Base-by-base conservation (phyloP, 1,284 basidiomycete genomes). In the Entoloma clypeatum region DNA sequence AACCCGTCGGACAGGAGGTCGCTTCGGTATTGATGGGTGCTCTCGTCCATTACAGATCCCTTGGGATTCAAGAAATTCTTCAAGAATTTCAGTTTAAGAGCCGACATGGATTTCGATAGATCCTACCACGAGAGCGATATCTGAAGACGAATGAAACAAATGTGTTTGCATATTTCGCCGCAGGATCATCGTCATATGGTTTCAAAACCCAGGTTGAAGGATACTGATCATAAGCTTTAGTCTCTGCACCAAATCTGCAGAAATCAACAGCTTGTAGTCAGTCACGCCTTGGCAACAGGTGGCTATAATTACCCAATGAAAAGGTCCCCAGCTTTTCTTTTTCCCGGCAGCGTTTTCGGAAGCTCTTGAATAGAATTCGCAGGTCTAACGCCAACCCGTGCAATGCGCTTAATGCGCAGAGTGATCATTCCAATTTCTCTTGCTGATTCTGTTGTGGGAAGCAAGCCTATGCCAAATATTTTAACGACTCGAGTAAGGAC, bases 131-230 rank as follows among this genome's bases (percentile, higher is more conserved):
- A 24, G 72, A 65, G 23, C 77, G 64, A 56, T 83, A 84, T 30
- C 76, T 61, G 44, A 75, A 84, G 2, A 74, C 63, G 50, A 84
- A 84, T 4, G 75, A 73, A 16, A 82, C 76, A 38, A 71, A 73
- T 11, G 75, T 71, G 11, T 61, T 57, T n/a, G 67, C 66, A 33
- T 49, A 57, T 26, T 52, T 62, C 19, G 54, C 47, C 36, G 53
- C 54, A 10, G 57, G 49, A 3, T 39, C 39, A 26, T 60, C 58
- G 28, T 72, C 69, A 44, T 72, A 65, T 1, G 74, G 65, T 43
- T 64, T 61, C 3, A 77, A 66, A 5, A 57, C 54, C 76, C 75
- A 81, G 3, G 81, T 83, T 16, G 59, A 56, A 5, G 59, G 59
- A 41, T 58, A 63, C 43, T 75, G 75, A 16, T 60, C 52, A 18